Base-by-base conservation (phyloP, 2,329 filamentous ascomycete species). In the Chrysoporthe austroafricana region DNA sequence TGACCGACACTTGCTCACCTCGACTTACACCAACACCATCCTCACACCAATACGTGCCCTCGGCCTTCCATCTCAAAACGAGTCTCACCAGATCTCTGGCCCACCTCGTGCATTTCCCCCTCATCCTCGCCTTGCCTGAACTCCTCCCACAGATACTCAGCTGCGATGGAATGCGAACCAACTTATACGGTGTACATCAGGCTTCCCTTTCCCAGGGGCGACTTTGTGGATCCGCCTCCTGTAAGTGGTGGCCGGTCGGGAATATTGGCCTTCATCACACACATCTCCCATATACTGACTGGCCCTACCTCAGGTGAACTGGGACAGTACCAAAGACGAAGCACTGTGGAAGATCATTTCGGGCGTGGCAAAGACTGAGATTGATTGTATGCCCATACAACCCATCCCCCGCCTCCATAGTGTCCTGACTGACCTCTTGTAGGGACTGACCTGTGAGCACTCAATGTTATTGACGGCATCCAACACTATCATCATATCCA, bases 321-420 rank as follows among this genome's bases (percentile, higher is more conserved):
- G 96, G 96, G 90, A 94, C 78, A 86, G 90, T 1, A 83, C 86
- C 32, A 98, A 97, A 78, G 96, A 98, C 75, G 91, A 93, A 69
- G 89, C 89, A 11, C 80, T 99, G 18, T 99, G 96, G 96, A 92
- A 92, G 77, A 88, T 97, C 63, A 86, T 98, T 6, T 97, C 94
- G 0, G 90, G 90, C 70, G 89, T 91, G 43, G 89, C 92, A 1
- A 93, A 93, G 76, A 91, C 89, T 67, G 91, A 97, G 75, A 89
- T 97, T 75, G 89, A 98, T 77, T 99, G 95, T 96, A 83, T 77
- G 83, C 74, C 50, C 21, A 43, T 46, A 56, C 16, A 39, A 14
- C 3, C 13, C 18, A 11, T 43, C 48, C 46, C 59, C 48, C 34
- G 8, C n/a, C 50, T 62, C 21, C 13, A 65, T 75, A 43, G 44